Base-by-base conservation (phyloP, 257 asterid genomes). In the Sherardia arvensis region DNA sequence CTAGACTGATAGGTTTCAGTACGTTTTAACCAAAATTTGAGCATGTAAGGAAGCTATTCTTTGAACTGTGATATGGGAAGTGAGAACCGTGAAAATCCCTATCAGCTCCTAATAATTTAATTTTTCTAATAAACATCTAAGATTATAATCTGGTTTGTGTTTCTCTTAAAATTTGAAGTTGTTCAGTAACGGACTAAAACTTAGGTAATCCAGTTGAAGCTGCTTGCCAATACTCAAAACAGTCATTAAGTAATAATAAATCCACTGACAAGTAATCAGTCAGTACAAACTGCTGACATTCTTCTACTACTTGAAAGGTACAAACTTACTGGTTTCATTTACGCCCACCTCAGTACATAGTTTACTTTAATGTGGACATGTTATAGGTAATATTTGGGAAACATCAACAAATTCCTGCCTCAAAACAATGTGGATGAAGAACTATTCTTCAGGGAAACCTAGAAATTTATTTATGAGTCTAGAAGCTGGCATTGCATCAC, bases 401-500 rank as follows among this genome's bases (percentile, higher is more conserved):
- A 14, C 8, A 1, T 61, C 53, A 23, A 25, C 55, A n/a, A 12
- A 40, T n/a, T 15, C 38, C 66, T 29, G 10, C 21, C 34, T 28
- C 30, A 3, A 61, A 0, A 4, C 36, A 18, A 21, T 11, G 21
- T 26, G 18, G 29, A 48, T 28, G 45, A n/a, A 40, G 28, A 18
- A 27, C 40, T 26, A 84, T 53, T 88, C 92, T 40, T 83, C 81
- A 1, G 68, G 71, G 68, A 80, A 88, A 59, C 94, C 95, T 29
- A 91, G 66, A 67, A 83, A 85, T 55, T 79, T 68, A 51, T 83
- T 79, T 33, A 91, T 78, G 67, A 86, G 80, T 58, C 68, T 62
- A 67, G 94, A 95, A 73, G 86, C 98, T 4, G 95, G 97, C 9
- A 80, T 80, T 49, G 95, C 98, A 77, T 86, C 86, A 36, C 95